Base-by-base conservation (phyloP, 768 basidiomycete species). In the Austroboletus festivus region DNA sequence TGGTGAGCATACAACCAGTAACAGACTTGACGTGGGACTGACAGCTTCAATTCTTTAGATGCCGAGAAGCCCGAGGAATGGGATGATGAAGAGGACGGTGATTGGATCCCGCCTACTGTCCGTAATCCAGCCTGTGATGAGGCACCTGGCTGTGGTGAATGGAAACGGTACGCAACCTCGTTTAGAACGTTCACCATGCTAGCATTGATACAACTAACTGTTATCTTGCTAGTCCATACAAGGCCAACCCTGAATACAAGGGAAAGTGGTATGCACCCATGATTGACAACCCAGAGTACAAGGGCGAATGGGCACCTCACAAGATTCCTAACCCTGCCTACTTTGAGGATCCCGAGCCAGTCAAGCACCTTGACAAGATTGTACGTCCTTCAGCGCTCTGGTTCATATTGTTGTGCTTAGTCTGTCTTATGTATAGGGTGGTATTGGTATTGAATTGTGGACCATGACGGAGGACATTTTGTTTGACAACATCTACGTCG, bases 11-110 rank as follows among this genome's bases (percentile, higher is more conserved):
- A 19, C 28, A 42, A 22, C 30, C 28, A n/a, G 35, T 42, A 8
- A 15, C 39, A 3, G 33, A 52, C 30, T 40, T n/a, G 21, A 18
- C 15, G 40, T 23, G 33, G n/a, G n/a, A 34, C 42, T 52, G 38
- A 50, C 24, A 5, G 15, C 15, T 33, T 37, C 15, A 15, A 15
- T 10, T 26, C 3, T 56, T 3, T 48, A 82, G 89, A 92, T 55
- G 82, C 89, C 34, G 81, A 85, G 70, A 97, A 96, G 76, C 96
- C 96, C 6, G 96, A 99, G 66, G 96, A 99, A 69, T 99, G 96
- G 96, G 93, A 96, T 61, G 95, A 97, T 59, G 96, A 97, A 65
- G 96, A 98, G 67, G 95, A 99, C 58, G 96, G 96, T 68, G 95
- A 98, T 65, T 99, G 93, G 93, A 81, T 98, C 55, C 79, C 94